phyloP scores from a whole-genome alignment of 2,329 filamentous ascomycete genomes.

The Aschersonia sp. region DNA sequence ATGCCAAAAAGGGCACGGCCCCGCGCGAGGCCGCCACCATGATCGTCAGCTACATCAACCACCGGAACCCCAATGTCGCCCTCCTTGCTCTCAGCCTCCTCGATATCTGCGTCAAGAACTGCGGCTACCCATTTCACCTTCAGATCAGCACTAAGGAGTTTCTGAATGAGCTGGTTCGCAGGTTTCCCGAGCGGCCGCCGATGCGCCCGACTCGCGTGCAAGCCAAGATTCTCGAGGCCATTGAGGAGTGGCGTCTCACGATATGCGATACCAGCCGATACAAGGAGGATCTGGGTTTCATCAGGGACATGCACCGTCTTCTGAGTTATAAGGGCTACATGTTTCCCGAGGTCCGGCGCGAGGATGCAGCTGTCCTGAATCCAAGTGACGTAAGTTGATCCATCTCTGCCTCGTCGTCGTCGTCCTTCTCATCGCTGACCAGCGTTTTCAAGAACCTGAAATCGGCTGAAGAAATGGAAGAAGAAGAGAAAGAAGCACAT shows the following conservation, averaged over 20 bases:
- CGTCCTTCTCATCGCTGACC: not conserved
- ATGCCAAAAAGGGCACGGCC: conserved; percentile 90
- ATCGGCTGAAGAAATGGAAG: conserved; percentile 96
- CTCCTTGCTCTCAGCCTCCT: conserved; percentile 81
- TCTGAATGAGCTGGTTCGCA: conserved; percentile 89
- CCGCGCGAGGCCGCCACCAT: conserved; percentile 88
- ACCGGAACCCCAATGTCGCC: conserved; percentile 90
- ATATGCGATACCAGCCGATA: conserved; percentile 98
- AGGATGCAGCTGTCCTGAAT: conserved; percentile 93
- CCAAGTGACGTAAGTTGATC: conserved; percentile 69
- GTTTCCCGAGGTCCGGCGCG: conserved; percentile 80
- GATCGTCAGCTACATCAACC: conserved; percentile 90
- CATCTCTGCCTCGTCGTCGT: not conserved
- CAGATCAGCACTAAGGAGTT: conserved; percentile 99
- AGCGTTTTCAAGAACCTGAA: conserved; percentile 57
- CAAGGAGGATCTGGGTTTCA: conserved; percentile 92
- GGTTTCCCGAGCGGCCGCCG: conserved; percentile 88
- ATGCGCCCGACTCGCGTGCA: conserved; percentile 78
- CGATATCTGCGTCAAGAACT: conserved; percentile 99
- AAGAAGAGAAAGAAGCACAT: conserved; percentile 86
- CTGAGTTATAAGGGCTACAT: conserved; percentile 94
- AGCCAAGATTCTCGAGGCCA: conserved; percentile 81
- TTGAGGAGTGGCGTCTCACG: conserved; percentile 95
- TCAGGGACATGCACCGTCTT: conserved; percentile 92
- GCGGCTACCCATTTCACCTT: conserved; percentile 95